Evolutionary conservation across 2,329 filamentous ascomycete species (phyloP), one percentile per base, ranked within the genome.

Genomic region (Colletotrichum paranaense): DNA sequence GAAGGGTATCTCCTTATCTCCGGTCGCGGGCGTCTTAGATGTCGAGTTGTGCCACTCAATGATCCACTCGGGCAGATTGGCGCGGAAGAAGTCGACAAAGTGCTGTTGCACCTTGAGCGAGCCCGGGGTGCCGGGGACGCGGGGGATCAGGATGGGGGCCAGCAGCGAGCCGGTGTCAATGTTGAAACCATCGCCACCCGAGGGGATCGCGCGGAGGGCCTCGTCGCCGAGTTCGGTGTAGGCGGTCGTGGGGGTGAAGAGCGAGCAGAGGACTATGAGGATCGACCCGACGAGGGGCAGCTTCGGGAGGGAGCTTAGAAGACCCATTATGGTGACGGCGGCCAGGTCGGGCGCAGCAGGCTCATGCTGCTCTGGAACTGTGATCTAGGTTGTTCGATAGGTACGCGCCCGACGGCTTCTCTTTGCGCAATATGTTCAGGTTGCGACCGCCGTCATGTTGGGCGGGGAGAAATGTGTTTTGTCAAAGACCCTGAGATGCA

Each of bases 1-100:
- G 81, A 99, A 98, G 0, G 95, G 94, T 0, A 98, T 86, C 7
- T 94, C 87, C 67, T 87, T 87, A 71, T 91, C 87, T 6, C 92
- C 91, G 0, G 93, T 94, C 0, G 90, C 90, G 0, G 96, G 96
- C 0, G 96, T 98, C 76, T 88, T 93, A 32, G 92, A 90, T 0
- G 94, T 96, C n/a, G 94, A 95, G 83, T 98, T 98, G 80, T 99
- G 96, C 84, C 94, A 94, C 60, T 92, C 88, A 56, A 98, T 81
- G 5, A 86, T 88, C 97, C 97, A 99, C 46, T 89, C 85, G 1
- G 96, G 95, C 26, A 98, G 89, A 22, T 91, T 86, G 6, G 86
- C 86, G 62, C 84, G 83, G 84, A 98, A 98, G 88, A 97, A 98
- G 80, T 92, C 85, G 78, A 92, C 89, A 79, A 99, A 95, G 84